A percentile compares a stretch with the other conserved stretches of the same genome.
These are phyloP conservation scores for Rhizopus sp. DNA, from an alignment of 371 early-diverging fungal species.

Conservation along the genomic window DNA sequence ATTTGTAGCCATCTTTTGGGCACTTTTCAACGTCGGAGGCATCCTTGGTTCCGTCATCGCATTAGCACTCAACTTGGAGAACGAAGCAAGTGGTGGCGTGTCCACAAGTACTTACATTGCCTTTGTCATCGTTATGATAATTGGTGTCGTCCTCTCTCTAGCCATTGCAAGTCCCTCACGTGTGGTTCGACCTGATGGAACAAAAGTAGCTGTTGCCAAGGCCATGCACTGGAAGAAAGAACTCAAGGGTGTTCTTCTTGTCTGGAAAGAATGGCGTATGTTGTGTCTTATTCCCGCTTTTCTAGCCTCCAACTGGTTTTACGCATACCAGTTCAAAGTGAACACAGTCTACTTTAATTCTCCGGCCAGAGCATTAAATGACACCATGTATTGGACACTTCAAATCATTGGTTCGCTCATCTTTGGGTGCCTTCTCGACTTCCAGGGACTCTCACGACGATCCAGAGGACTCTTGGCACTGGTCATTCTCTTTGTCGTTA, in stretches of 20 bases:
- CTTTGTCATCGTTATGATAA: constrained; percentile 65
- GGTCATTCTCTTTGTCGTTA: constrained; percentile 42
- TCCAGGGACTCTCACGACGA: constrained; percentile 40
- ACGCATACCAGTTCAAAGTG: constrained; percentile 65
- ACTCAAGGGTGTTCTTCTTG: constrained; percentile 55
- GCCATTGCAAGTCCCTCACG: constrained; percentile 58
- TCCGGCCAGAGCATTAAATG: constrained; percentile 67
- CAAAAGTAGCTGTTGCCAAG: constrained; percentile 53
- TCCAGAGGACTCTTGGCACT: constrained; percentile 58
- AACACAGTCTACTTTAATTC: constrained; percentile 57
- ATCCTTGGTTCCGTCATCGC: constrained; percentile 75
- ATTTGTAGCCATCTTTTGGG: constrained; percentile 80
- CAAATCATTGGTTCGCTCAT: constrained; percentile 65
- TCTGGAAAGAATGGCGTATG: constrained; percentile 67
- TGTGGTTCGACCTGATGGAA: constrained; percentile 68
- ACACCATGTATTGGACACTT: constrained; percentile 69
- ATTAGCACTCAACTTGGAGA: constrained; percentile 62
- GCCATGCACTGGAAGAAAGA: constrained; percentile 58
- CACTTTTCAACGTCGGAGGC: constrained; percentile 80
- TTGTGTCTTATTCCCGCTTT: constrained; percentile 69
- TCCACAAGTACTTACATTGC: constrained; percentile 65
- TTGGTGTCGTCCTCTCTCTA: constrained; percentile 58
- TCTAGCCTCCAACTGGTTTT: constrained; percentile 77
- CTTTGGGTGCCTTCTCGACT: constrained; percentile 62
- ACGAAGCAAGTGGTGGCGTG: constrained; percentile 42